Conservation (phyloP, 805 yeast genomes). For the Candida berthetii region DNA sequence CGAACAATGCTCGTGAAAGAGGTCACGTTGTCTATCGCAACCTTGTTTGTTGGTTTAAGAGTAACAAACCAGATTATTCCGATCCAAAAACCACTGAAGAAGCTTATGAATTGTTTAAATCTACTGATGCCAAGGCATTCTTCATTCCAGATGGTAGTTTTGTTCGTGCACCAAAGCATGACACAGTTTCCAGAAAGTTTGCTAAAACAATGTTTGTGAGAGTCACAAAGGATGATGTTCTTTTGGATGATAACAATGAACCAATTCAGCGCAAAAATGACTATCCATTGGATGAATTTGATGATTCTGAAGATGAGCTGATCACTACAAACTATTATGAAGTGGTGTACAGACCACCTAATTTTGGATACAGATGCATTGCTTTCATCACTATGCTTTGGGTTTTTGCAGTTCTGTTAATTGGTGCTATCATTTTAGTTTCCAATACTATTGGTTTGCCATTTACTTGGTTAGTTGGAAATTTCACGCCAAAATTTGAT, state of each 20-base stretch:
- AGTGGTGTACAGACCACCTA: constrained; percentile 84
- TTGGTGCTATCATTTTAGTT: constrained; percentile 14
- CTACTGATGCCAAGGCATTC: constrained; percentile 38
- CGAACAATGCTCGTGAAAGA: constrained; percentile 58
- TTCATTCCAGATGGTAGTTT: constrained; percentile 78
- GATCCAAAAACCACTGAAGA: constrained; percentile 46
- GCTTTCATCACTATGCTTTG: constrained; percentile 32
- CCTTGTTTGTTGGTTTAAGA: constrained; percentile 33
- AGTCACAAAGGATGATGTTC: constrained; percentile 73
- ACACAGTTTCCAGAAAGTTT: constrained; percentile 61
- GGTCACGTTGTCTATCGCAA: constrained; percentile 60
- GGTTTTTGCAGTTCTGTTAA: constrained; percentile 35
- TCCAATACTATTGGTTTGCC: constrained; percentile 24
- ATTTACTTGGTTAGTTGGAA: background rate
- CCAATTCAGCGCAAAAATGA: constrained; percentile 21
- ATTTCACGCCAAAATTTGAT: background rate
- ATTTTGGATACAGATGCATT: constrained; percentile 55
- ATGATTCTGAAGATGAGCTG: constrained; percentile 34
- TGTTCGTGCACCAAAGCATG: constrained; percentile 84
- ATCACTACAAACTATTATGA: constrained; percentile 43
- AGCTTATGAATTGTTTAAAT: constrained; percentile 37
- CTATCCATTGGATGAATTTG: constrained; percentile 31
- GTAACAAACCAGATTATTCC: constrained; percentile 46
- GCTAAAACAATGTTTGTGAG: constrained; percentile 68
- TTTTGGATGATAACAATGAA: constrained; percentile 32